Evolutionary conservation across 306 rosid genomes (phyloP).

Genomic region (Rosa lucieae): DNA sequence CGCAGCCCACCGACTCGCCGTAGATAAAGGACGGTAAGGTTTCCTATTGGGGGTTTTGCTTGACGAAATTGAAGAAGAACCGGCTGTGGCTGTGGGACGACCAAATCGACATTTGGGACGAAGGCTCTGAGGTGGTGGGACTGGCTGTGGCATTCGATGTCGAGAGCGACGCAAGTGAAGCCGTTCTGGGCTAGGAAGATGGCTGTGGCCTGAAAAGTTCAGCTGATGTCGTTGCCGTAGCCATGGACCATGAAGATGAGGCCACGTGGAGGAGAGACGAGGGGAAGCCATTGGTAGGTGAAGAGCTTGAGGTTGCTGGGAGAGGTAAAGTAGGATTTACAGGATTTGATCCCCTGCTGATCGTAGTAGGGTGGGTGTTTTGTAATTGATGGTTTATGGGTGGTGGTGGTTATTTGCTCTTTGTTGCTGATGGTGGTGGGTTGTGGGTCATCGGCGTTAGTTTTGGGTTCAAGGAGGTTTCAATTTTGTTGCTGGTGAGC

Average conservation of each 20-base stretch:
- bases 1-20: slow-evolving; percentile 96
- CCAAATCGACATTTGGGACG: slow-evolving; percentile 73
- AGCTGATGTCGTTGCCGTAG: slow-evolving; percentile 85
- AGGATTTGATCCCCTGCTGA: slow-evolving; percentile 43
- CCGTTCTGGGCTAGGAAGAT: slow-evolving; percentile 77
- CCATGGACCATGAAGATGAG: slow-evolving; percentile 87
- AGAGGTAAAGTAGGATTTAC: slow-evolving; percentile 49
- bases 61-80: slow-evolving; percentile 57
- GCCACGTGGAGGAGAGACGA: slow-evolving; percentile 51
- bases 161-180: slow-evolving; percentile 84
- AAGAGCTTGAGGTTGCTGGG: slow-evolving; percentile 65
- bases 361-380: slow-evolving; percentile 44
- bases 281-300: slow-evolving; percentile 82
- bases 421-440: too few species aligned
- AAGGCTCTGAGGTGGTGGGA: slow-evolving; percentile 73
- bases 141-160: slow-evolving; percentile 75
- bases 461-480: too few species aligned
- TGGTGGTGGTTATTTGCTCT: too few species aligned
- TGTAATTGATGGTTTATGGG: too few species aligned
- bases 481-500: too few species aligned
- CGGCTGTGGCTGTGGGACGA: slow-evolving; percentile 61
- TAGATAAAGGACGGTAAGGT: slow-evolving; percentile 50
- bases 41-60: slow-evolving; percentile 28
- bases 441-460: too few species aligned
- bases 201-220: slow-evolving; percentile 88